Evolutionary conservation across 805 yeast genomes (phyloP), one percentile per base, ranked within the genome.

Genomic region (Ogataea ganodermae): DNA sequence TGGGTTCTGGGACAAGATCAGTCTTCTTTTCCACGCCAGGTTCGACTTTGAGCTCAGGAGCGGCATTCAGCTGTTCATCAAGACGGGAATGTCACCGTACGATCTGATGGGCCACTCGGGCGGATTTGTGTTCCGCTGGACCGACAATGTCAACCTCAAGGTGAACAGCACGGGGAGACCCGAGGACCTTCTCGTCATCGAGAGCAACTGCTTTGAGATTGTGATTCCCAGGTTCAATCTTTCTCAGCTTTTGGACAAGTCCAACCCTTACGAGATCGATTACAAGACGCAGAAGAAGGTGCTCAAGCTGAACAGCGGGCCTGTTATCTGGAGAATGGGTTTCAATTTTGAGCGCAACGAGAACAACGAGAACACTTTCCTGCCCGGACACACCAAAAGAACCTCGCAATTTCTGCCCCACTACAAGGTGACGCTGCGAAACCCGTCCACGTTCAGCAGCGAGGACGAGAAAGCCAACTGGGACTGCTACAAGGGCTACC

Each of bases 401-500:
- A 72, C 81, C 0, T 62, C 71, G 6, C 62, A 70, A 0, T 77
- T 80, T 45, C 69, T 59, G 22, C 86, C 88, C 0, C 94, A 86
- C 63, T 81, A 79, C 58, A 76, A 81, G 3, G 71, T 85, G 9
- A 61, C 75, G 6, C 59, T 85, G 35, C 73, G 69, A 49, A 81
- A 86, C 56, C 91, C 91, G 1, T 63, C 67, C 14, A 72, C 66
- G 36, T 71, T 81, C 21, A 30, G 18, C 0, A 43, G 23, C 40
- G 51, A 49, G 3, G 62, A 71, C 3, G 80, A 81, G 24, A 57
- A 63, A 14, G 67, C 63, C 0, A 58, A 60, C 2, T 90, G 90
- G 68, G 98, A 92, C 67, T 88, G 97, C 0, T 92, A 84, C 62
- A 68, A 66, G 10, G 89, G 85, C 0, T 94, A 83, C 71, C 71